Evolutionary conservation across 2,329 filamentous ascomycete genomes (phyloP), one percentile per base, ranked within the genome.

Genomic region (Aspergillus texensis): DNA sequence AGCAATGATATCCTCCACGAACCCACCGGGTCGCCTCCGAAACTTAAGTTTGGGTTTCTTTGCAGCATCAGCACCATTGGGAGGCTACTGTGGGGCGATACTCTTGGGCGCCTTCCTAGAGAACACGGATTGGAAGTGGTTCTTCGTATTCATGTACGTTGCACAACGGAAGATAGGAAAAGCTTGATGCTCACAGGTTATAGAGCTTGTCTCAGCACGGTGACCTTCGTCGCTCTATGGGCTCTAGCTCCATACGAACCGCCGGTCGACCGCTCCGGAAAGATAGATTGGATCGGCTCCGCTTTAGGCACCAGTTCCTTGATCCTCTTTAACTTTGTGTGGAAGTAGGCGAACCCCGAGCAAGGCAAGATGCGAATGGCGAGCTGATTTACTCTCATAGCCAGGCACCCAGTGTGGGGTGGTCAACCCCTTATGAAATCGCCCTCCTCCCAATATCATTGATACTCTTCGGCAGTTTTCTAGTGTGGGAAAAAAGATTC

Each of bases 301-400:
- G 70, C 69, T 8, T 71, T 83, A 4, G 82, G 78, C 0, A 71
- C 79, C 1, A 67, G 71, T 16, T 76, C 78, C 6, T 67, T 85
- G n/a, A 71, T 84, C 1, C 67, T 84, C 0, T 85, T 84, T 62
- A 85, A 83, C 60, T 77, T 85, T n/a, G 78, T 78, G 1, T 85
- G 82, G 79, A 85, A 84, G 82, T 83, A 66, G 74, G 77, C 72
- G 28, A 12, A 11, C 39, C 26, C 9, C 30, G 19, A 48, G 16
- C n/a, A 26, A 30, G 2, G 6, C 56, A 12, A 24, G n/a, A n/a
- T n/a, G 11, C 28, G 10, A 4, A 48, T 6, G 9, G 8, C 32
- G 16, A 50, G n/a, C 56, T 57, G 55, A 58, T 30, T 28, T 1
- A 36, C 41, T 14, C 24, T 36, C 24, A 16, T 46, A 76, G 74